These are phyloP conservation scores for Saturnispora dispora DNA, from an alignment of 805 yeast genomes.

Conservation along the genomic window DNA sequence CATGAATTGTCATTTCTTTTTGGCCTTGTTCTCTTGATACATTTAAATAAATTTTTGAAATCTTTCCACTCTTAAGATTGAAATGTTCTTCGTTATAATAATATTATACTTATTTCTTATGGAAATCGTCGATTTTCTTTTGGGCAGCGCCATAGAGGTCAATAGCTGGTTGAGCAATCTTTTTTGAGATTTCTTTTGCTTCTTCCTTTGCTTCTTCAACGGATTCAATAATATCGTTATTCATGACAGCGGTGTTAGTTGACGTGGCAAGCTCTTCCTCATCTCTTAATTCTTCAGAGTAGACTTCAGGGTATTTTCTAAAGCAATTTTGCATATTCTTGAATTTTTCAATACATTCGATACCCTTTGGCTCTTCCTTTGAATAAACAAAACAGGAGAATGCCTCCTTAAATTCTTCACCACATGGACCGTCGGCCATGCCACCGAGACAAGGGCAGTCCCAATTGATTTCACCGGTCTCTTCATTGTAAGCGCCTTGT, in stretches of 20 bases:
- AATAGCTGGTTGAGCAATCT: slow-evolving; percentile 8
- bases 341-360: slow-evolving; percentile 88
- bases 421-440: slow-evolving; percentile 98
- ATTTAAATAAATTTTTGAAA: no score
- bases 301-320: slow-evolving; percentile 84
- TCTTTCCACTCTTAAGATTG: no score
- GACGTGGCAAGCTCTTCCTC: slow-evolving; percentile 42
- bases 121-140: slow-evolving; percentile 14
- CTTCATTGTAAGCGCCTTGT: slow-evolving; percentile 83
- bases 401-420: slow-evolving; percentile 89
- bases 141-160: slow-evolving; percentile 14
- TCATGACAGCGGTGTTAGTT: slow-evolving; percentile 14
- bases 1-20: background rate
- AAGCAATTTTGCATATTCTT: slow-evolving; percentile 90
- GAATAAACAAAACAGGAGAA: slow-evolving; percentile 93
- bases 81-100: background rate
- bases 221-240: slow-evolving; percentile 16
- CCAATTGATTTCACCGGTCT: slow-evolving; percentile 98
- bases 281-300: slow-evolving; percentile 83
- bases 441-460: slow-evolving; percentile 99
- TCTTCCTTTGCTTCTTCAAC: slow-evolving; percentile 16
- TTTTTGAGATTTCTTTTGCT: slow-evolving; percentile 13
- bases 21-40: background rate
- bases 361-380: slow-evolving; percentile 91
- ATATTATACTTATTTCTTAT: slow-evolving; percentile 8